phyloP scores from a whole-genome alignment of 805 yeast species.

The Sugiyamaella smithiae region DNA sequence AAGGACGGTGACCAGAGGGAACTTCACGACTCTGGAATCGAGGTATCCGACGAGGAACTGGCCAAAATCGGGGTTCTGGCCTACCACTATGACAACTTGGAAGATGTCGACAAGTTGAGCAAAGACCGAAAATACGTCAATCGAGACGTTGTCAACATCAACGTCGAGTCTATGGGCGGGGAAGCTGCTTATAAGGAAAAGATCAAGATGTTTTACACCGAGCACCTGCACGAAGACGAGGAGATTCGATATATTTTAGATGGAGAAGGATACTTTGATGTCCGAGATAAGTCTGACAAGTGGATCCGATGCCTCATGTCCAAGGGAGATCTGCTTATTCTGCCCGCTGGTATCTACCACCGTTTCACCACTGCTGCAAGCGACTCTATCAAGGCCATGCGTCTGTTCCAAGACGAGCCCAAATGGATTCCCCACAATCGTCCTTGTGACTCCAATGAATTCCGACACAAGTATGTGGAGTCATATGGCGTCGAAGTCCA shows the following conservation, averaged over 20 bases:
- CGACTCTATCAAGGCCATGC: conserved; percentile 68
- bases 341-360: conserved; percentile 94
- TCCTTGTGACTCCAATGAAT: conserved; percentile 51
- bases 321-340: conserved; percentile 55
- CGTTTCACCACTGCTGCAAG: conserved; percentile 73
- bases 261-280: conserved; percentile 91
- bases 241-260: conserved; percentile 87
- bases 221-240: conserved; percentile 95
- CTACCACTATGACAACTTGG: conserved; percentile 46
- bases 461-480: conserved; percentile 47
- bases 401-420: conserved; percentile 92
- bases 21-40: conserved; percentile 67
- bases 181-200: conserved; percentile 63
- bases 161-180: conserved; percentile 58
- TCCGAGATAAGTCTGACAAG: conserved; percentile 56
- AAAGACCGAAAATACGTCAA: conserved; percentile 69
- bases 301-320: conserved; percentile 77
- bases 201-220: conserved; percentile 67
- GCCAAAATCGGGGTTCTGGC: conserved; percentile 67
- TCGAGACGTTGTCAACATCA: conserved; percentile 67
- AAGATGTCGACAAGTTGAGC: conserved; percentile 66
- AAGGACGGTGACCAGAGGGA: conserved; percentile 59
- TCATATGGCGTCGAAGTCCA: not conserved
- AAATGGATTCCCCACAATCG: conserved; percentile 89
- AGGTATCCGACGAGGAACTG: conserved; percentile 51